These are phyloP conservation scores for Turritis glabra DNA, from an alignment of 345 rosid genomes.

Conservation along the genomic window DNA sequence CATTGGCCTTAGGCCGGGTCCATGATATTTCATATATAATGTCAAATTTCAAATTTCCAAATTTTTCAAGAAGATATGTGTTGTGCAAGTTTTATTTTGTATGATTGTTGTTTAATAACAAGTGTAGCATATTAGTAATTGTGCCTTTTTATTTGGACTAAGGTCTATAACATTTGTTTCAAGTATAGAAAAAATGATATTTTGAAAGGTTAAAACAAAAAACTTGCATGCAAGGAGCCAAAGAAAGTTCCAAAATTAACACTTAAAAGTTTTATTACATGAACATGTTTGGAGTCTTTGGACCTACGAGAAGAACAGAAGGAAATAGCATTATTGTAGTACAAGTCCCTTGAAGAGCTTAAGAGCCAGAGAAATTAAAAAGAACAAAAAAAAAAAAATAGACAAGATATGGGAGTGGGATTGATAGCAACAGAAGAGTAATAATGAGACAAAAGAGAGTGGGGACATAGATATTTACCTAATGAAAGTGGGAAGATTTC, in stretches of 20 bases:
- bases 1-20: not conserved
- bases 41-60: not conserved
- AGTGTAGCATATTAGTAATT: not conserved
- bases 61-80: not conserved
- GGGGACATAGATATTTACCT: constrained; percentile 24
- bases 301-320: constrained; percentile 31
- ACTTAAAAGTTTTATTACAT: not conserved
- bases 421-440: constrained; percentile 33
- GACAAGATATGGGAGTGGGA: constrained; percentile 20
- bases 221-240: not conserved
- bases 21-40: not conserved
- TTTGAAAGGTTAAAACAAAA: not conserved
- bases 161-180: no score
- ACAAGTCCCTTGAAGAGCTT: constrained; percentile 21
- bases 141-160: not conserved
- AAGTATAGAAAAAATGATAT: not conserved
- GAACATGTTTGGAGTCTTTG: not conserved
- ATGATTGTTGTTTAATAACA: not conserved
- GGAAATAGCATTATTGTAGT: constrained; percentile 12
- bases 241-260: constrained; percentile 14
- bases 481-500: constrained; percentile 24
- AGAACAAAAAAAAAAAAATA: not conserved
- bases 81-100: not conserved
- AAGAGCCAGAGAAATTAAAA: constrained; percentile 23
- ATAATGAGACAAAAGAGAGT: constrained; percentile 34